These are phyloP conservation scores for Plicaturopsis crispa DNA, from an alignment of 768 basidiomycete species.

Conservation along the genomic window DNA sequence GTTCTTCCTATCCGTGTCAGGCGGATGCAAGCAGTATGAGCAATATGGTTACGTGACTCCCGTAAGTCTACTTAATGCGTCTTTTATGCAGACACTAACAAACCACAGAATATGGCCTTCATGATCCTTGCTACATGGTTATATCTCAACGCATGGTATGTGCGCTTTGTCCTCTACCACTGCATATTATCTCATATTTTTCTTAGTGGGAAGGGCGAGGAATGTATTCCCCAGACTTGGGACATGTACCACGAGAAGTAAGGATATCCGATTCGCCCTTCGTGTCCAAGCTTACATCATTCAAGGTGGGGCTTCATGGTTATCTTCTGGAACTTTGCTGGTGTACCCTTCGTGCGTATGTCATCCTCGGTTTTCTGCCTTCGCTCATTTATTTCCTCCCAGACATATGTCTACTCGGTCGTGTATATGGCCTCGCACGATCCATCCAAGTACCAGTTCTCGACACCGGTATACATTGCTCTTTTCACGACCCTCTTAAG, in stretches of 20 bases:
- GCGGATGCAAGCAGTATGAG: slow-evolving; percentile 94
- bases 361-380: neutral
- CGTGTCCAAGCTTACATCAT: neutral
- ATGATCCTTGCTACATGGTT: slow-evolving; percentile 94
- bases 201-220: slow-evolving; percentile 80
- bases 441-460: slow-evolving; percentile 80
- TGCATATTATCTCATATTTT: slow-evolving; percentile 2
- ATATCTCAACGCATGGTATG: slow-evolving; percentile 92
- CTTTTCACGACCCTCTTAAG: slow-evolving; percentile 72
- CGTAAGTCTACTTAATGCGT: slow-evolving; percentile 34
- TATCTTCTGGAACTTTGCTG: slow-evolving; percentile 96
- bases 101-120: slow-evolving; percentile 82
- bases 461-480: slow-evolving; percentile 62
- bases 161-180: neutral
- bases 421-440: slow-evolving; percentile 97
- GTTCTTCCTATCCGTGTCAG: slow-evolving; percentile 88
- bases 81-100: slow-evolving; percentile 1
- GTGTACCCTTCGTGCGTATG: slow-evolving; percentile 75
- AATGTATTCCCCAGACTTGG: slow-evolving; percentile 96
- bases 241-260: slow-evolving; percentile 99
- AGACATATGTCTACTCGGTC: slow-evolving; percentile 96
- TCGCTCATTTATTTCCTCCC: slow-evolving; percentile 4
- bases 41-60: slow-evolving; percentile 86
- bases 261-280: slow-evolving; percentile 10
- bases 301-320: slow-evolving; percentile 89